A percentile compares a stretch with the other conserved stretches of the same genome.
phyloP scores from a whole-genome alignment of 495 filamentous ascomycete species.

The Hypoxylon intermedium region DNA sequence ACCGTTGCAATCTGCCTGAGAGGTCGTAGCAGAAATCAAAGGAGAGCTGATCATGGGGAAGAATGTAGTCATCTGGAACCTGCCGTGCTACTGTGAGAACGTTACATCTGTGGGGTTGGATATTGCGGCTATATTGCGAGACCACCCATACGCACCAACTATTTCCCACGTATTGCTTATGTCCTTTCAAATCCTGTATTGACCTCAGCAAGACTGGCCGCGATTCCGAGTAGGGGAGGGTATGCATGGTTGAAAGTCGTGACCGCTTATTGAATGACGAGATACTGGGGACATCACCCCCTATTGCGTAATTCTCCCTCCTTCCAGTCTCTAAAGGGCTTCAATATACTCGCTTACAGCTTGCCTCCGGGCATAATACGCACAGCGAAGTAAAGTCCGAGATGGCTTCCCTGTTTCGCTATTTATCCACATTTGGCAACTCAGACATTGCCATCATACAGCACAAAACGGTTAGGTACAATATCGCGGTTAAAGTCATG shows the following conservation, averaged over 20 bases:
- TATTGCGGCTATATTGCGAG: conserved; percentile 36
- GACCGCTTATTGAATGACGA: neutral
- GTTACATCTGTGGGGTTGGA: conserved; percentile 40
- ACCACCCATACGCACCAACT: conserved; percentile 1
- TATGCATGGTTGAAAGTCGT: neutral
- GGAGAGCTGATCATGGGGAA: conserved; percentile 7
- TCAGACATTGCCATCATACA: conserved; percentile 6
- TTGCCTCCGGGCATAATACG: conserved; percentile 8
- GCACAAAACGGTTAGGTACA: conserved; percentile 13
- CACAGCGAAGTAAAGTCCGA: neutral
- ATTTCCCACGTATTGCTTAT: conserved; percentile 6
- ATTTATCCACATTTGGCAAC: conserved; percentile 30
- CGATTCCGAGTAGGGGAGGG: conserved; percentile 6
- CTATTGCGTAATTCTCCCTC: neutral
- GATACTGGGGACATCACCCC: no score
- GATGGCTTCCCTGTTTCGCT: conserved; percentile 15
- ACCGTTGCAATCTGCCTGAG: conserved; percentile 31
- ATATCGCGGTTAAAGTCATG: conserved; percentile 35
- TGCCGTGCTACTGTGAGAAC: conserved; percentile 27
- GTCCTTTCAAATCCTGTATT: neutral
- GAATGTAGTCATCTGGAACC: conserved; percentile 26
- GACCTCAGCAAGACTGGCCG: neutral
- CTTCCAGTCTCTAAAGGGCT: neutral
- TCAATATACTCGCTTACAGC: neutral
- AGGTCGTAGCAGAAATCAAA: neutral